phyloP scores from a whole-genome alignment of 768 basidiomycete genomes.

The Leccinum subtestaceum region DNA sequence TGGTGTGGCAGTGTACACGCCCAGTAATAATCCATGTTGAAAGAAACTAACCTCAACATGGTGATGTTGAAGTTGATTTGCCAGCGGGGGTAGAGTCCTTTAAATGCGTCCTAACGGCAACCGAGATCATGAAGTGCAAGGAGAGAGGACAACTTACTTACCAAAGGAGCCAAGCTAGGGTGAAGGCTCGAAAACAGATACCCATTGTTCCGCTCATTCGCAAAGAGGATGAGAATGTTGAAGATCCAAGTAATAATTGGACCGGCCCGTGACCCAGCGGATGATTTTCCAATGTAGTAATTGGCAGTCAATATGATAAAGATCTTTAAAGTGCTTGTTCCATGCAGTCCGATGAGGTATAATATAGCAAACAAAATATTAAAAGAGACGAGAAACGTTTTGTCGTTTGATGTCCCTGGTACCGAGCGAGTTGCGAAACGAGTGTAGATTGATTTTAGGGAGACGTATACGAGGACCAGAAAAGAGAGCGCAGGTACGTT shows the following conservation, averaged over 20 bases:
- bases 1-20: slow-evolving; percentile 45
- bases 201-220: slow-evolving; percentile 73
- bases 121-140: slow-evolving; percentile 4
- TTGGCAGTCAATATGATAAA: slow-evolving; percentile 67
- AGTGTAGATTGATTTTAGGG: slow-evolving; percentile 51
- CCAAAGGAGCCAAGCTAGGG: slow-evolving; percentile 55
- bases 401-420: slow-evolving; percentile 27
- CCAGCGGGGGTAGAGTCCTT: slow-evolving; percentile 89
- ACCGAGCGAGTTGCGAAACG: slow-evolving; percentile 23
- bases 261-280: slow-evolving; percentile 41
- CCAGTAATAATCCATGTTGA: slow-evolving; percentile 94
- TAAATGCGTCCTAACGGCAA: slow-evolving; percentile 52
- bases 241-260: slow-evolving; percentile 72
- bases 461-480: slow-evolving; percentile 53
- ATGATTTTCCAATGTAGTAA: slow-evolving; percentile 56
- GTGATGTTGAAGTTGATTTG: slow-evolving; percentile 94
- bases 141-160: slow-evolving; percentile 35
- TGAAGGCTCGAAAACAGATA: slow-evolving; percentile 64
- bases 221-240: slow-evolving; percentile 70
- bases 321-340: slow-evolving; percentile 76
- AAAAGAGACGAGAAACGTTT: slow-evolving; percentile 50
- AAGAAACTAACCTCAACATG: slow-evolving; percentile 90
- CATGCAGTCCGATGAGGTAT: slow-evolving; percentile 76
- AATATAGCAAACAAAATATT: slow-evolving; percentile 57
- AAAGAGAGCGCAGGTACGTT: slow-evolving; percentile 63